A percentile compares a stretch with the other conserved stretches of the same genome.
Conservation (phyloP, 306 rosid species). For the Ammopiptanthus mongolicus region DNA sequence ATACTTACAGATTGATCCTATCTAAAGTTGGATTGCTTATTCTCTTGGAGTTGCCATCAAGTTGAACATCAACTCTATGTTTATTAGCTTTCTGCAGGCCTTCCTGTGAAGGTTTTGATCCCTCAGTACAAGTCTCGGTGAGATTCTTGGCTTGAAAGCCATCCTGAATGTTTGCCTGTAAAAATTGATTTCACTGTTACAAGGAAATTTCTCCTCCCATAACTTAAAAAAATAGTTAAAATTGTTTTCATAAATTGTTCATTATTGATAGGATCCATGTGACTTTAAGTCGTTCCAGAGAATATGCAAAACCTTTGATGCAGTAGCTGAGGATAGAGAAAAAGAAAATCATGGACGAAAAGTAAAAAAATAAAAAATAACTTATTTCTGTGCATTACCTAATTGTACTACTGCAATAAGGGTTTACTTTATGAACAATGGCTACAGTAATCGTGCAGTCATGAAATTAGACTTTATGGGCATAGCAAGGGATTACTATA, state of each 20-base stretch:
- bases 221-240: not conserved
- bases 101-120: slow-evolving; percentile 34
- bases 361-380: not conserved
- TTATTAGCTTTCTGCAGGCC: slow-evolving; percentile 16
- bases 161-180: slow-evolving; percentile 44
- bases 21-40: slow-evolving; percentile 65
- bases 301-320: slow-evolving; percentile 11
- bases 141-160: slow-evolving; percentile 24
- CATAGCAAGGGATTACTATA: not conserved
- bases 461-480: not conserved
- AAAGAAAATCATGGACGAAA: not conserved
- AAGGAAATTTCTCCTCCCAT: slow-evolving; percentile 1
- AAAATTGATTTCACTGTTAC: slow-evolving; percentile 24
- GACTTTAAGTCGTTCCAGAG: not conserved
- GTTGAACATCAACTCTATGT: slow-evolving; percentile 32
- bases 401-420: not conserved
- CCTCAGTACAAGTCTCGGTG: slow-evolving; percentile 18
- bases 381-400: not conserved
- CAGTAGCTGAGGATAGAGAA: not conserved
- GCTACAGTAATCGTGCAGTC: not conserved
- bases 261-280: not conserved
- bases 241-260: not conserved
- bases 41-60: slow-evolving; percentile 35
- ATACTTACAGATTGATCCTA: slow-evolving; percentile 84
- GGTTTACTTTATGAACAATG: not conserved